Base-by-base conservation (phyloP, 306 rosid genomes). In the Cucumis cinereus region DNA sequence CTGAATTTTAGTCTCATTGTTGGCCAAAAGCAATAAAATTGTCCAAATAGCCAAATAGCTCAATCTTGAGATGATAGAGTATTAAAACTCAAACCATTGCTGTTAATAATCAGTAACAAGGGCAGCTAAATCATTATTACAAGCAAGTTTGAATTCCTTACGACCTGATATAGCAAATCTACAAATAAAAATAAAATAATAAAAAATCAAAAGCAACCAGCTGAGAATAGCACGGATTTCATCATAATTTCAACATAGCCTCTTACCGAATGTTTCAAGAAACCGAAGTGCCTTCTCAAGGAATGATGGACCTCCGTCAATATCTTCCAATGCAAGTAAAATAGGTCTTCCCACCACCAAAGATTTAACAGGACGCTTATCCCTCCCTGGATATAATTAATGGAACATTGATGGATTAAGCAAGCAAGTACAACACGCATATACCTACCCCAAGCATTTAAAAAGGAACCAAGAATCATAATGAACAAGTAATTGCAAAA, bases 231-330 rank as follows among this genome's bases (percentile, higher is more conserved):
- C 33, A 59, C 22, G 15, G 28, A 11, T 26, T 45, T 40, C 26
- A 56, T 16, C 47, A 28, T 10, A 35, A 10, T 30, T 22, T 75
- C 13, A 58, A 24, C 9, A 55, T 16, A 77, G 82, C 72, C 30
- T 83, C 93, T 81, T 87, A 95, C 99, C 98, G 81, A 79, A 79
- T 87, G 85, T 88, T 88, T 95, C 99, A 38, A 95, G 85, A 83
- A 89, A 95, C 77, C 89, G 87, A 82, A 95, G 91, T 81, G 99
- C 99, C 78, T 92, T 95, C 82, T 95, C 99, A 54, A 95, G 98
- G 84, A 95, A 95, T 69, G 99, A 95, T 76, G 99, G 99, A 77
- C 98, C 93, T 78, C 99, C 99, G 76, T 95, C 99, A 85, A 95
- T 95, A 86, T 95, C 99, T 86, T 95, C 99, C 75, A 95, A 82